Base-by-base conservation (phyloP, 441 rosid genomes). In the Croton setiger region DNA sequence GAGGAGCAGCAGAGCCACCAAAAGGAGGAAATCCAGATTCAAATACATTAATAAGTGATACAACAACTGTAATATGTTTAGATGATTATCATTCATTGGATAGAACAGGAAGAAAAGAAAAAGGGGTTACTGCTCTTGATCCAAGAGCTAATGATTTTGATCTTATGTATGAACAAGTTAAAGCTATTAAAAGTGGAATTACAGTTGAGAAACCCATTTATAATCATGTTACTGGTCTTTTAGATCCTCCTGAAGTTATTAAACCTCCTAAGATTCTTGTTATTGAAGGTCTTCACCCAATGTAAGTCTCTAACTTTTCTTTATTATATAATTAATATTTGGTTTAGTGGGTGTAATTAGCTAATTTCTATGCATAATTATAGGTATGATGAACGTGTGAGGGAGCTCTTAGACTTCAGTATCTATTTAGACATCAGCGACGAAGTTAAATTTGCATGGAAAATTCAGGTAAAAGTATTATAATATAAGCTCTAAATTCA, bases 21-120 rank as follows among this genome's bases (percentile, higher is more conserved):
- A 92, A 70, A 75, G 99, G 92, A 8, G 99, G 99, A 58, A 95
- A 95, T 76, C 99, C 99, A 18, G 99, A 95, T 63, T 95, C 99
- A 4, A 95, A 92, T 86, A 95, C 99, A 0, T 90, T 95, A 57
- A 95, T 92, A 65, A 92, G 98, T 70, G 98, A 95, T 72, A 92
- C 78, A 9, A 95, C 99, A 27, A 90, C 99, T 1, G 99, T 95
- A 64, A 90, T 95, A 39, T 95, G 99, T 58, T 81, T 95, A 20
- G 99, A 92, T 39, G 99, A 95, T 68, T 95, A 87, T 74, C 99
- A 95, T 66, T 90, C 99, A 0, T 82, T 95, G 2, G 99, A 95
- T 72, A 75, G 99, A 48, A 86, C 84, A 0, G 99, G 98, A 47
- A 83, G 99, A 71, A 92, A 95, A 63, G 94, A 81, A 76, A 86